phyloP scores from a whole-genome alignment of 1,284 basidiomycete genomes.

The Trametes sp. region DNA sequence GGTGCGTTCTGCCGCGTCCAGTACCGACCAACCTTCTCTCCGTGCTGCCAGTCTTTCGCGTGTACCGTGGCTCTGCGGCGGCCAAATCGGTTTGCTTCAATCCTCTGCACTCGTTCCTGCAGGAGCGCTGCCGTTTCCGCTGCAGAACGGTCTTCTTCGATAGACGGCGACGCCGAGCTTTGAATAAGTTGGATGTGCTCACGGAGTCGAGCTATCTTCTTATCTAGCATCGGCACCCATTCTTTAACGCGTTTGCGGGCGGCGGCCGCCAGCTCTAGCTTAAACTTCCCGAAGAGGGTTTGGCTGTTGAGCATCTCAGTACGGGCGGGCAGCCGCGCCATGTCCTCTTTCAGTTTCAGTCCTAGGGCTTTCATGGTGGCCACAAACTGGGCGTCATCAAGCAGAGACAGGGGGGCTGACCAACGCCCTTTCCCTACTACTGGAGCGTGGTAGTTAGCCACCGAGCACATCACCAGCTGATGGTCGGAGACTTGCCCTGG shows the following conservation, averaged over 20 bases:
- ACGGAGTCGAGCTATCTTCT: not conserved
- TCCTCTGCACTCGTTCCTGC: not conserved
- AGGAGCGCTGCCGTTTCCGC: not conserved
- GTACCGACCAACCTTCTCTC: slow-evolving; percentile 41
- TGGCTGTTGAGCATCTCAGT: not conserved
- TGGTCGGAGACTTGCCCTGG: not conserved
- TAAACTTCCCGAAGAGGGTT: not conserved
- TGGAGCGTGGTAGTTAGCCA: slow-evolving; percentile 34
- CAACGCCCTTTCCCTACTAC: slow-evolving; percentile 43
- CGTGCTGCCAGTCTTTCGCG: slow-evolving; percentile 29
- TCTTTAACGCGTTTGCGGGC: not conserved
- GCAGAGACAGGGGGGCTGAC: slow-evolving; percentile 34
- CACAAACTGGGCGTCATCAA: slow-evolving; percentile 32
- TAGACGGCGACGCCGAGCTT: no score
- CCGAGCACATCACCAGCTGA: slow-evolving; percentile 35
- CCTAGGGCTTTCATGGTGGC: not conserved
- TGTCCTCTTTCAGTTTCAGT: not conserved
- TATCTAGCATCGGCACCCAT: not conserved
- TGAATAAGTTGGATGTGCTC: not conserved
- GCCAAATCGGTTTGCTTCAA: not conserved
- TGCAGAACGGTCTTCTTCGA: no score
- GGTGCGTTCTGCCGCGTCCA: slow-evolving; percentile 40
- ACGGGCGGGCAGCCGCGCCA: not conserved
- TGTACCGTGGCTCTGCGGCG: not conserved
- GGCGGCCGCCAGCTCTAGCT: not conserved